Percentiles rank a stretch among this genome's conserved stretches.
Evolutionary conservation across 2,329 filamentous ascomycete genomes (phyloP).

Genomic region (Aspergillus sp.): DNA sequence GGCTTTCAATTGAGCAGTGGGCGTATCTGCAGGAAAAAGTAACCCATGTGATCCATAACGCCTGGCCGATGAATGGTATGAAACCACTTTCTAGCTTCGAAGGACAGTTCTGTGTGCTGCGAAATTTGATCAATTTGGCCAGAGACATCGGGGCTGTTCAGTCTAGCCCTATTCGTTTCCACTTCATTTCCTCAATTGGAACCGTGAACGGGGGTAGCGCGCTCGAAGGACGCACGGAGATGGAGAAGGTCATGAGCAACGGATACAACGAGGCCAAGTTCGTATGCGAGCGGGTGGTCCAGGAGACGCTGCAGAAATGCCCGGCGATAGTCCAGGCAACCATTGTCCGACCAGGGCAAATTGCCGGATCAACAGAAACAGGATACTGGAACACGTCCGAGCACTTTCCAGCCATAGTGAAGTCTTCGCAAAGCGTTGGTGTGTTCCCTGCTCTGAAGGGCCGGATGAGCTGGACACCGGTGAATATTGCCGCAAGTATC

Average conservation of each 20-base stretch:
- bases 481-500: slow-evolving; percentile 41
- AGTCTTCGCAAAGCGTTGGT: slow-evolving; percentile 49
- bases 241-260: slow-evolving; percentile 43
- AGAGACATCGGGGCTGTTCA: slow-evolving; percentile 25
- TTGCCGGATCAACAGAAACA: slow-evolving; percentile 50
- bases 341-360: slow-evolving; percentile 52
- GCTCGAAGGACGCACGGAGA: slow-evolving; percentile 43
- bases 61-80: slow-evolving; percentile 29
- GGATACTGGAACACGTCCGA: slow-evolving; percentile 58
- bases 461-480: slow-evolving; percentile 47
- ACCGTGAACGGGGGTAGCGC: slow-evolving; percentile 40
- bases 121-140: slow-evolving; percentile 51
- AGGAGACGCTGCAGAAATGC: slow-evolving; percentile 48
- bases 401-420: slow-evolving; percentile 52
- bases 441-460: slow-evolving; percentile 45
- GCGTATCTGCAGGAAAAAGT: slow-evolving; percentile 35
- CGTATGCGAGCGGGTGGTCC: slow-evolving; percentile 52
- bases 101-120: slow-evolving; percentile 44
- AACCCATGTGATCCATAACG: slow-evolving; percentile 48
- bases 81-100: slow-evolving; percentile 21
- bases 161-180: slow-evolving; percentile 28
- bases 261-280: slow-evolving; percentile 57
- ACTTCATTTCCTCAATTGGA: slow-evolving; percentile 45
- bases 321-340: slow-evolving; percentile 45
- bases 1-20: slow-evolving; percentile 45